Evolutionary conservation across 2,329 filamentous ascomycete species (phyloP), one percentile per base, ranked within the genome.

Genomic region (Aquanectria penicillioides): DNA sequence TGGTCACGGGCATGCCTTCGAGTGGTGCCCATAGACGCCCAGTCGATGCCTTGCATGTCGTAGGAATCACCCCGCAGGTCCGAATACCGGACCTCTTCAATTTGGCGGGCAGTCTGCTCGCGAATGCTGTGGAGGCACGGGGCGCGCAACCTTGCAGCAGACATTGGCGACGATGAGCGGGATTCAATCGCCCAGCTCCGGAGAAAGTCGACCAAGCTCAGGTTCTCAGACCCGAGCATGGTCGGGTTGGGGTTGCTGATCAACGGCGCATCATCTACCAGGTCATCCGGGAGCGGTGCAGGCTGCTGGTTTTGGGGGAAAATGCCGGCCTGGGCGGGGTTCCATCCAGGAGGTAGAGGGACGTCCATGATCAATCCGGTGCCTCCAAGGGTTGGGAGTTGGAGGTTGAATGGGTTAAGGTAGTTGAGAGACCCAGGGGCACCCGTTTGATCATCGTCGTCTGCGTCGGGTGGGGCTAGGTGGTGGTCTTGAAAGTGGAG

Each of bases 11-110:
- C 86, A 20, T 78, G 72, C 20, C 65, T 65, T 53, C 85, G 80
- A 10, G 79, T 79, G 2, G 86, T 81, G 2, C 81, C 81, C 62
- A 89, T 73, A 11, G 76, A 72, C 2, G 71, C 64, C 87, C 87
- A 89, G 67, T 87, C 73, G 29, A 89, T 76, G 47, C 86, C 84
- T 66, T 89, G 87, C 20, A 87, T 71, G 65, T 89, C 87, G 55
- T 76, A 85, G 41, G 65, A 51, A 43, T 89, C 84, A 1, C 85
- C 86, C n/a, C 75, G 69, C 6, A 89, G 77, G 49, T 88, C 80
- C 6, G 70, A 67, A 58, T 81, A 82, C 3, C 70, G 58, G 26
- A 78, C 65, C 38, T 71, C 62, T 6, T 66, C 50, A 11, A 70
- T 34, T 4, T 46, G 47, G 12, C 57, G 26, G 17, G 47, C 47